Base-by-base conservation (phyloP, 2,329 filamentous ascomycete genomes). In the Achaetomium macrosporum region DNA sequence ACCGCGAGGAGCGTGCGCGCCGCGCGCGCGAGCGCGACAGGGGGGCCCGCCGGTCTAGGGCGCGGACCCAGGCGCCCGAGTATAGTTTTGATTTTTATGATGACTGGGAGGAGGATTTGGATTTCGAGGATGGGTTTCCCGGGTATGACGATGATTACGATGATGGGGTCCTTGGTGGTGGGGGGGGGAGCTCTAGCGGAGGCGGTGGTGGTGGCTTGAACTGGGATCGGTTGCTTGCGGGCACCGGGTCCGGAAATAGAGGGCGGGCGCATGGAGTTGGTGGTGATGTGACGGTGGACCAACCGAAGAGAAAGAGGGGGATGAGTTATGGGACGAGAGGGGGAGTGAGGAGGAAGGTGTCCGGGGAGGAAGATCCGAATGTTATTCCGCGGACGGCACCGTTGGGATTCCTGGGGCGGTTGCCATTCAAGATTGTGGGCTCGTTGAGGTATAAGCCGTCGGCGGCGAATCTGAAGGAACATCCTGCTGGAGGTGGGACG, bases 51-150 rank as follows among this genome's bases (percentile, higher is more conserved):
- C 25, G 36, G 25, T 70, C 72, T 55, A 82, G 81, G 49, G 87
- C 25, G 25, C 25, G 25, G 25, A 25, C 25, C 25, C 25, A 25
- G 25, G 25, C 25, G 25, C 25, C 90, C 29, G 91, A 96, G 70
- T 82, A 87, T 63, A 91, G 82, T 64, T 97, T 97, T 67, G 92
- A 96, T 69, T 97, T 97, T 68, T 97, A 97, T 73, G 92, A 96
- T 69, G 92, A 96, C 69, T 97, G 92, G 92, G 90, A 96, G 56
- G 76, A 79, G 51, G 78, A 81, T 48, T 50, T 74, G 51, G 78
- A 81, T 50, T 50, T 74, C 76, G 49, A 59, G 77, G 83, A 42
- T 79, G 83, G 1, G 68, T 39, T 44, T 36, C 91, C 43, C 71
- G 91, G 48, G 84, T 77, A 42, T 70, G 42, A 82, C 42, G 95